A percentile compares a stretch with the other conserved stretches of the same genome.
phyloP scores from a whole-genome alignment of 73 alveolate species.

The Paramecium sexaurelia region DNA sequence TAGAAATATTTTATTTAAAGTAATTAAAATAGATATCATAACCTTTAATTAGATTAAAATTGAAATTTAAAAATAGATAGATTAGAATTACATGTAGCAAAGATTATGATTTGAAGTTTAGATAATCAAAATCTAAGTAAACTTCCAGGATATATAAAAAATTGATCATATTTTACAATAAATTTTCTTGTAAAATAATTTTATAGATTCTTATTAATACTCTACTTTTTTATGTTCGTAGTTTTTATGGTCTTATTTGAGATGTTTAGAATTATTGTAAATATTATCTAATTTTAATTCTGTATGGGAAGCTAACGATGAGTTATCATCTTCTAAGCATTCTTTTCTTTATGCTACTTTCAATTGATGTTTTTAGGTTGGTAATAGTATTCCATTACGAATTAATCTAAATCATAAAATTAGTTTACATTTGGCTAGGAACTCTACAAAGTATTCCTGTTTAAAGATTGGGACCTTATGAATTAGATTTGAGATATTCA shows the following conservation, averaged over 20 bases:
- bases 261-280: slow-evolving; percentile 5
- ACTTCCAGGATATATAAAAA: neutral
- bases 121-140: neutral
- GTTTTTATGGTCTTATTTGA: neutral
- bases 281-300: neutral
- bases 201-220: slow-evolving; percentile 32
- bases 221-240: neutral
- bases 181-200: slow-evolving; percentile 28
- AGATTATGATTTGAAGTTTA: neutral
- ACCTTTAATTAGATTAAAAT: too few relatives aligned
- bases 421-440: neutral
- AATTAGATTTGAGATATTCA: neutral
- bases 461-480: neutral
- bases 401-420: neutral
- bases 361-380: neutral
- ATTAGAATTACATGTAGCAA: neutral
- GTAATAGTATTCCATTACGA: neutral
- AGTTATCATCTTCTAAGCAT: slow-evolving; percentile 16
- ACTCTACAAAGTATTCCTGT: neutral
- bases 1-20: too few relatives aligned
- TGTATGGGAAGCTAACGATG: slow-evolving; percentile 30
- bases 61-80: too few relatives aligned
- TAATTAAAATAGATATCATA: too few relatives aligned
- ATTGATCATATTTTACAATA: slow-evolving; percentile 23
- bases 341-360: neutral